These are phyloP conservation scores for Dimocarpus longan DNA, from an alignment of 345 rosid genomes.

Conservation along the genomic window DNA sequence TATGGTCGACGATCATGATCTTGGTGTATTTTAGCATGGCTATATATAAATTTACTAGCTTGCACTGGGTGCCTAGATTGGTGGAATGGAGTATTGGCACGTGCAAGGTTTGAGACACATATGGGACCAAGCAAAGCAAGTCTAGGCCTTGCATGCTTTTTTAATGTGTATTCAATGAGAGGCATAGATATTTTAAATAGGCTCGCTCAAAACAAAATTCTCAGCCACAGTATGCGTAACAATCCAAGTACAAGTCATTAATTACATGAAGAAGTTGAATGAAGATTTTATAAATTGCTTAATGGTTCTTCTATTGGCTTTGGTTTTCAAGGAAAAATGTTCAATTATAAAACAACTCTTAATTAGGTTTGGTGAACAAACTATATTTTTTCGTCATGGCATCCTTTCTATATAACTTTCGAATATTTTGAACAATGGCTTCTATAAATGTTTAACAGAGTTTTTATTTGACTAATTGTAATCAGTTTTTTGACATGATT, in stretches of 20 bases:
- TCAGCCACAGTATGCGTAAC: background rate
- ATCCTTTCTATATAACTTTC: no score
- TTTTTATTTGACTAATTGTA: no score
- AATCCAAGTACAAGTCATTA: slow-evolving; percentile 6
- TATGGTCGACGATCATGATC: no score
- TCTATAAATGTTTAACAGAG: no score
- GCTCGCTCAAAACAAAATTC: background rate
- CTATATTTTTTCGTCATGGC: no score
- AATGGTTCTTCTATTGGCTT: no score
- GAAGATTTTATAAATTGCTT: no score
- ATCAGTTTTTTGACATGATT: no score
- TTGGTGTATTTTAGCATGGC: background rate
- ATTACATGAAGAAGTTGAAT: background rate
- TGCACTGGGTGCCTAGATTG: background rate
- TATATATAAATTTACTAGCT: background rate
- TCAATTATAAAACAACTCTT: no score
- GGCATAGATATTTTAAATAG: slow-evolving; percentile 24
- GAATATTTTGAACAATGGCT: no score
- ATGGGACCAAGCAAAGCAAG: background rate
- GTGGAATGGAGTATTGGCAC: background rate
- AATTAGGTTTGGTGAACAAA: no score
- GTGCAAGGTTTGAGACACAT: background rate
- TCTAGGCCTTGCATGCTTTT: slow-evolving; percentile 15
- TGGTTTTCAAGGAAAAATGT: no score
- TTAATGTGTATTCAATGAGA: slow-evolving; percentile 26